Conservation (phyloP, 2,329 filamentous ascomycete species). For the Fusarium decemcellulare region DNA sequence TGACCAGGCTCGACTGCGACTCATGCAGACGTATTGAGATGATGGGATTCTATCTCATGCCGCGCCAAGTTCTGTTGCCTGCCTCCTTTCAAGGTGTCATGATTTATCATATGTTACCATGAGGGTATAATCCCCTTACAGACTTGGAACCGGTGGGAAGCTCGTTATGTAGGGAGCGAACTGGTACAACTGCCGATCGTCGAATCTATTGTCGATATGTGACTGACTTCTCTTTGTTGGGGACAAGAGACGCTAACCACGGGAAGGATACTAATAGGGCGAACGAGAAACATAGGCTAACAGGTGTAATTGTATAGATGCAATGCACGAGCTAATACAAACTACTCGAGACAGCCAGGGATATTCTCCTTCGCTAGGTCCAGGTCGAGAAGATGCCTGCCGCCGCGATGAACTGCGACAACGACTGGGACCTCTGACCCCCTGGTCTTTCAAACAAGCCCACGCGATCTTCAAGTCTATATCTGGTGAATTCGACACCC, state of each 20-base stretch:
- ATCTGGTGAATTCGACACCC: no score
- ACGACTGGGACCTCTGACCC: neutral
- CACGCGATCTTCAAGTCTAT: slow-evolving; percentile 2
- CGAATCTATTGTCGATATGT: slow-evolving; percentile 1
- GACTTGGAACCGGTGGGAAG: neutral
- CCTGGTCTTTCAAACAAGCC: neutral
- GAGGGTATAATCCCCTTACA: neutral
- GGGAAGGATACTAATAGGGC: no score
- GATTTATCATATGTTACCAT: slow-evolving; percentile 5
- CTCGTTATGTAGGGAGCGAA: neutral
- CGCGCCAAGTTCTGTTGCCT: neutral
- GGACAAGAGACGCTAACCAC: neutral
- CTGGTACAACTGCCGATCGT: neutral
- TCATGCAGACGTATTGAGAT: neutral
- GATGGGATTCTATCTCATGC: neutral
- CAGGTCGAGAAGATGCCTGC: neutral
- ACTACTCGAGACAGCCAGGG: neutral
- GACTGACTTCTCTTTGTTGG: slow-evolving; percentile 1
- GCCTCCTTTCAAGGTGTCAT: neutral
- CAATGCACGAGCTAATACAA: neutral
- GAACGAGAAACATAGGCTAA: neutral
- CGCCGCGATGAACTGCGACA: neutral
- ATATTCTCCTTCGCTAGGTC: neutral
- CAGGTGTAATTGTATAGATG: neutral
- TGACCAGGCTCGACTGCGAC: no score